Conservation (phyloP, 2,329 filamentous ascomycete species). For the Neofusicoccum umdonicola region DNA sequence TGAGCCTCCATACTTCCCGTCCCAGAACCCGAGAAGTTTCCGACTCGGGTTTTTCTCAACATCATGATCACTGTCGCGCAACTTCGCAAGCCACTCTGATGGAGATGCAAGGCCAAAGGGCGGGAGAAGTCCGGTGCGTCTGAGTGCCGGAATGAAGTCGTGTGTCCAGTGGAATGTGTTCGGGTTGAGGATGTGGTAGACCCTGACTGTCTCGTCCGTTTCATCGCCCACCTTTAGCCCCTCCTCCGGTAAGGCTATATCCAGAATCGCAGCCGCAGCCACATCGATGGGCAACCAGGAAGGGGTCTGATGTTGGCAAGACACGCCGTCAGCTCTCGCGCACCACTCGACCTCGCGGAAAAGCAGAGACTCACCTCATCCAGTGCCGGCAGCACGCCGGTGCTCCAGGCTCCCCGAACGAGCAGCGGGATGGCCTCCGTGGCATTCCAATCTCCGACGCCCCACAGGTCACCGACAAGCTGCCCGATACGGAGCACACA, state of each 20-base stretch:
- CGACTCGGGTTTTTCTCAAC: constrained; percentile 27
- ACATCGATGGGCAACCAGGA: constrained; percentile 46
- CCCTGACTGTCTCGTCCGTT: neutral
- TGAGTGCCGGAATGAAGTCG: constrained; percentile 53
- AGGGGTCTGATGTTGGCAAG: neutral
- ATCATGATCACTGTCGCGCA: constrained; percentile 25
- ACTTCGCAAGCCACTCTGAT: constrained; percentile 26
- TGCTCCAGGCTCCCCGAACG: constrained; percentile 45
- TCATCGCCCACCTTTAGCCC: neutral
- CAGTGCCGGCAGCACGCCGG: constrained; percentile 47
- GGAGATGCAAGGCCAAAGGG: constrained; percentile 24
- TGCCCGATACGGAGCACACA: constrained; percentile 45
- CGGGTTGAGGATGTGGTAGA: constrained; percentile 56
- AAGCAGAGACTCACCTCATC: constrained; percentile 31
- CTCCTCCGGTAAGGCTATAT: neutral
- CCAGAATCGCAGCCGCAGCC: constrained; percentile 24
- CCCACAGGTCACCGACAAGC: constrained; percentile 50
- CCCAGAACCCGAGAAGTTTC: constrained; percentile 30
- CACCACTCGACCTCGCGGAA: neutral
- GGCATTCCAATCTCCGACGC: constrained; percentile 45
- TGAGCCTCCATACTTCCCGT: constrained; percentile 25
- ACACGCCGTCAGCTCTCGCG: neutral
- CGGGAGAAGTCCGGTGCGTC: constrained; percentile 33
- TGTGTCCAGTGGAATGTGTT: constrained; percentile 50
- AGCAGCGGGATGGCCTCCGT: constrained; percentile 52